Evolutionary conservation across 2,329 filamentous ascomycete genomes (phyloP).

Genomic region (Phaeosphaeria sp.): DNA sequence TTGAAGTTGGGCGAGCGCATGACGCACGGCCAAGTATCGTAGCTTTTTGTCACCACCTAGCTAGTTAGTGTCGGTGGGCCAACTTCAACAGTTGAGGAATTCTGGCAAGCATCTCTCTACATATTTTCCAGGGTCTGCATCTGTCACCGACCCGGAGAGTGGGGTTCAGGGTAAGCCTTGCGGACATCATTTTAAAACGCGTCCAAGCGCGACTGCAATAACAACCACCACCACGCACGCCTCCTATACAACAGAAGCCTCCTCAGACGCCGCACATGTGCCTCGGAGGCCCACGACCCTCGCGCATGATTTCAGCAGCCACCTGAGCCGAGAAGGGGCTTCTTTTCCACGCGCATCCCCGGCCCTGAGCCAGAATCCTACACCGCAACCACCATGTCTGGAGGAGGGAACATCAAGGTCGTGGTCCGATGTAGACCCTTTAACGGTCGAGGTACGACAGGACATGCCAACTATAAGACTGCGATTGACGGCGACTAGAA

Average conservation of each 20-base stretch:
- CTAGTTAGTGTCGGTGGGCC: background rate
- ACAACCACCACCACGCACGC: slow-evolving; percentile 25
- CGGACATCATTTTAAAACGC: background rate
- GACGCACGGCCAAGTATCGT: background rate
- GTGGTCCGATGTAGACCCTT: slow-evolving; percentile 96
- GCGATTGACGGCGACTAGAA: slow-evolving; percentile 64
- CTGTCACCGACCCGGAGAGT: background rate
- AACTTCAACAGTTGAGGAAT: background rate
- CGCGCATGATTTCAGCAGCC: slow-evolving; percentile 29
- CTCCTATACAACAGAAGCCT: slow-evolving; percentile 28
- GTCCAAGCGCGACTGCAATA: slow-evolving; percentile 32
- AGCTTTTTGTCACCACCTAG: background rate
- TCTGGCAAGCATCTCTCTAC: background rate
- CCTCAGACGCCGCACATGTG: slow-evolving; percentile 21
- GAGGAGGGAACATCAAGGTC: slow-evolving; percentile 98
- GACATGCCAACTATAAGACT: too few species aligned
- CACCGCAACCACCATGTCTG: slow-evolving; percentile 60
- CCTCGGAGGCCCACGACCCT: slow-evolving; percentile 36
- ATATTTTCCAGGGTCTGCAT: background rate
- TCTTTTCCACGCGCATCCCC: slow-evolving; percentile 17
- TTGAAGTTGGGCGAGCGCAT: background rate
- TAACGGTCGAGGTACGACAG: slow-evolving; percentile 80
- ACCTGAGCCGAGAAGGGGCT: slow-evolving; percentile 18
- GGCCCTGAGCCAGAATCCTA: slow-evolving; percentile 6
- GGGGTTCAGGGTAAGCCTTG: background rate